phyloP scores from a whole-genome alignment of 1,139 yeast species.

The Blastobotrys aristatus region DNA sequence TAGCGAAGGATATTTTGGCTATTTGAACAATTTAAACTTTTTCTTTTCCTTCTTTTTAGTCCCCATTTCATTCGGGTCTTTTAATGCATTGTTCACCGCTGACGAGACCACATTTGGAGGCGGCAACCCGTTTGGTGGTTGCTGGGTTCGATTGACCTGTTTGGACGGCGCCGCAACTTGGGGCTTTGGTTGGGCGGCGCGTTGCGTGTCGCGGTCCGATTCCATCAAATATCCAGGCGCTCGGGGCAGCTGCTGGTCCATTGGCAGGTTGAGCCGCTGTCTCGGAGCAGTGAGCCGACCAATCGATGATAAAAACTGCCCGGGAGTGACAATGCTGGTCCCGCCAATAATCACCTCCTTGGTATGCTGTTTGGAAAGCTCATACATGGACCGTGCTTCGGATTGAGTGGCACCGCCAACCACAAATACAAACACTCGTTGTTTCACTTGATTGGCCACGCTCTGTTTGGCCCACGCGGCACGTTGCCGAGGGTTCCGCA shows the following conservation, averaged over 20 bases:
- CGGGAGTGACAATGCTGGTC: constrained; percentile 68
- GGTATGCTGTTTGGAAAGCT: constrained; percentile 55
- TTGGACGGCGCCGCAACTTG: constrained; percentile 11
- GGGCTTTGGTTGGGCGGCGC: constrained; percentile 10
- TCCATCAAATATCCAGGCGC: constrained; percentile 31
- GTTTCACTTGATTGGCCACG: constrained; percentile 47
- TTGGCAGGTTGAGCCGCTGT: constrained; percentile 28
- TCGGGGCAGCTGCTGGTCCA: constrained; percentile 27
- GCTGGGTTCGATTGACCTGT: not conserved
- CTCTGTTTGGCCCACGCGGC: constrained; percentile 76
- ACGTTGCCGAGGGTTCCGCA: constrained; percentile 69
- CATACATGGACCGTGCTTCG: constrained; percentile 74
- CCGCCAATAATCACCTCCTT: constrained; percentile 83
- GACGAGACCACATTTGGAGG: constrained; percentile 1
- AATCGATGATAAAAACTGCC: constrained; percentile 40
- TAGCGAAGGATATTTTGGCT: no score
- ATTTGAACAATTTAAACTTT: constrained; percentile 12
- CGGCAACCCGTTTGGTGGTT: not conserved
- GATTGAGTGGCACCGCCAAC: constrained; percentile 87
- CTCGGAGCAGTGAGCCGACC: constrained; percentile 29
- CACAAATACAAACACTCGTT: constrained; percentile 70
- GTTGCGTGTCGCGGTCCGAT: constrained; percentile 25
- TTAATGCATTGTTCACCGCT: constrained; percentile 5
- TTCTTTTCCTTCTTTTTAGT: constrained; percentile 11
- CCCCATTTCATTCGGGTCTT: constrained; percentile 2